Base-by-base conservation (phyloP, 2,329 filamentous ascomycete species). In the Biscogniauxia mediterranea region DNA sequence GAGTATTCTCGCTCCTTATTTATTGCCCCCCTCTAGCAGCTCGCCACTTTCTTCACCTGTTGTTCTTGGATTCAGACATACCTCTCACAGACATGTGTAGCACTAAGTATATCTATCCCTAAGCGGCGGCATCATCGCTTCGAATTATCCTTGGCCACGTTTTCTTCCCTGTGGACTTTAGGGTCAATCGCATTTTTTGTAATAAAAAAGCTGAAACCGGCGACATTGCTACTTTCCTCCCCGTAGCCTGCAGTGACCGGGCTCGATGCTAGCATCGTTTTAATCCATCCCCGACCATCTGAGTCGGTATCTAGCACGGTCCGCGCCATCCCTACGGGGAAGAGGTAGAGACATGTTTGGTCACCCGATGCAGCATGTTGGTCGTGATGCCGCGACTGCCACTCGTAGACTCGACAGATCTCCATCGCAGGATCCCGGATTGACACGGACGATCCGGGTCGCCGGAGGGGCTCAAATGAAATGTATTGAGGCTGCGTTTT, bases 301-400 rank as follows among this genome's bases (percentile, higher is more conserved):
- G 61, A 53, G 9, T 66, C 62, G 11, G 53, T 8, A 52, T 61
- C 61, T 11, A 68, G 54, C 7, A 63, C 62, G 25, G 54, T 58
- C n/a, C 65, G 61, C 26, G 65, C 65, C 63, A 67, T 66, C 9
- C 66, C 66, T 9, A 68, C 13, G 2, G 66, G 66, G 25, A 68
- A 65, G 17, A 68, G 49, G 55, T 65, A 66, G 20, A 68, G 52
- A 56, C 64, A 68, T n/a, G 58, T 64, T 54, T 64, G 63, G 23
- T 67, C 59, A 15, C 49, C 55, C 25, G 56, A 60, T 5, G 23
- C 50, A 5, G 54, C 51, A 21, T 62, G 56, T 19, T 61, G 58
- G n/a, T 64, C 54, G 52, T 64, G 59, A 42, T 61, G 61, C 9
- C 59, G 61, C 23, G 64, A 63, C 60, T 63, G 60, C 64, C 64